A percentile compares a stretch with the other conserved stretches of the same genome.
Evolutionary conservation across 805 yeast genomes (phyloP).

Genomic region (Naumovozyma castellii): DNA sequence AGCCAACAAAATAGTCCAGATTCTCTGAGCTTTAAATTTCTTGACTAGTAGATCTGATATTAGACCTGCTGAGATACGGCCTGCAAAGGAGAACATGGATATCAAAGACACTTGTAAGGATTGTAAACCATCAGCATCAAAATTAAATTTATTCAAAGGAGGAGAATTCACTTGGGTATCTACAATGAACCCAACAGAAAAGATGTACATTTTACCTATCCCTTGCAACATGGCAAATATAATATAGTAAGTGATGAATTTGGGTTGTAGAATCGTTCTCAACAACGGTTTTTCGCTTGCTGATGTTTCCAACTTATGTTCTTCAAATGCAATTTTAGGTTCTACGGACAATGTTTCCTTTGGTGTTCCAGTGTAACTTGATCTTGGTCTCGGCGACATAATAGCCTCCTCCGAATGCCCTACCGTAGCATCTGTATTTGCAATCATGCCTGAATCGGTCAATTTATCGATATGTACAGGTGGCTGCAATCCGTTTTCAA

Average conservation of each 20-base stretch:
- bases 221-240: slow-evolving; percentile 52
- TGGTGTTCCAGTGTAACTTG: not conserved
- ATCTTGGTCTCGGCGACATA: not conserved
- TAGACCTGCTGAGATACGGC: slow-evolving; percentile 57
- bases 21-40: slow-evolving; percentile 43
- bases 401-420: not conserved
- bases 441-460: not conserved
- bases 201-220: slow-evolving; percentile 64
- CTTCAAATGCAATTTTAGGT: too few species aligned
- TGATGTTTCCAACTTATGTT: not conserved
- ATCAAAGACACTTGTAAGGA: slow-evolving; percentile 63
- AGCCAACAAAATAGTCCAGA: slow-evolving; percentile 52
- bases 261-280: slow-evolving; percentile 6
- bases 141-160: slow-evolving; percentile 9
- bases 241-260: slow-evolving; percentile 43
- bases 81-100: slow-evolving; percentile 56
- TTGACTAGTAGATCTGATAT: slow-evolving; percentile 51
- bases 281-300: not conserved
- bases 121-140: slow-evolving; percentile 40
- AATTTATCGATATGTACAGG: not conserved
- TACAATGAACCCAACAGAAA: slow-evolving; percentile 65
- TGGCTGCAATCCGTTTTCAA: not conserved
- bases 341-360: not conserved
- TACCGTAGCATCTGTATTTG: not conserved
- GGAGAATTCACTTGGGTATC: slow-evolving; percentile 34